Evolutionary conservation across 2,329 filamentous ascomycete genomes (phyloP).

Genomic region (Colletotrichum sp.): DNA sequence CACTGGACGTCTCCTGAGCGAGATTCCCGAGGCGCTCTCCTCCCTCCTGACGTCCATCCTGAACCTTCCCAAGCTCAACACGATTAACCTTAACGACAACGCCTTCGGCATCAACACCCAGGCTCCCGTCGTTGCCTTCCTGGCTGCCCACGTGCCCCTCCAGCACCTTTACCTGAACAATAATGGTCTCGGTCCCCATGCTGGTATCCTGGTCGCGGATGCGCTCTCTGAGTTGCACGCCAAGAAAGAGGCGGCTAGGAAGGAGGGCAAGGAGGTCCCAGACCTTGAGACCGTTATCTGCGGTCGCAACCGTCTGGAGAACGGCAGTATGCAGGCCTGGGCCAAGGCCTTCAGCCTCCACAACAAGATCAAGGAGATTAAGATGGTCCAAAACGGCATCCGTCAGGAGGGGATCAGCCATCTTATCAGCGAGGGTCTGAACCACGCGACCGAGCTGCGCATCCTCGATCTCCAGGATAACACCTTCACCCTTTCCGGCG

Average conservation of each 20-base stretch:
- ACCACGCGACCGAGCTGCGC: constrained; percentile 70
- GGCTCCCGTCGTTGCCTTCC: constrained; percentile 89
- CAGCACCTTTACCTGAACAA: constrained; percentile 97
- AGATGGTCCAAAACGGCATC: constrained; percentile 99
- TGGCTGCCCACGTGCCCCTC: constrained; percentile 85
- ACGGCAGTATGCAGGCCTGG: constrained; percentile 96
- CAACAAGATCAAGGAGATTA: constrained; percentile 80
- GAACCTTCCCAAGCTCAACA: constrained; percentile 84
- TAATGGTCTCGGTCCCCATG: constrained; percentile 93
- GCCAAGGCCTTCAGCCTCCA: constrained; percentile 86
- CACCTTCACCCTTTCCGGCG: constrained; percentile 86
- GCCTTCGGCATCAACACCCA: constrained; percentile 96
- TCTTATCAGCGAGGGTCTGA: constrained; percentile 80
- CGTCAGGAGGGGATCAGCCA: constrained; percentile 88
- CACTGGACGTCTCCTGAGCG: constrained; percentile 88
- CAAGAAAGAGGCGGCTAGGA: constrained; percentile 81
- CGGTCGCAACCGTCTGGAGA: constrained; percentile 93
- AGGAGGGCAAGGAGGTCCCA: constrained; percentile 74
- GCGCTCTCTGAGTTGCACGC: constrained; percentile 82
- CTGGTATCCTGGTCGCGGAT: constrained; percentile 87
- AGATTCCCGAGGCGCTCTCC: constrained; percentile 90
- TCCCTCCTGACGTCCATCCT: constrained; percentile 86
- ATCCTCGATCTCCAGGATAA: constrained; percentile 96
- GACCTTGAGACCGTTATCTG: constrained; percentile 96
- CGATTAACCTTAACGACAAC: constrained; percentile 96